Evolutionary conservation across 2,329 filamentous ascomycete species (phyloP).

Genomic region (Chrysoporthe puriensis): DNA sequence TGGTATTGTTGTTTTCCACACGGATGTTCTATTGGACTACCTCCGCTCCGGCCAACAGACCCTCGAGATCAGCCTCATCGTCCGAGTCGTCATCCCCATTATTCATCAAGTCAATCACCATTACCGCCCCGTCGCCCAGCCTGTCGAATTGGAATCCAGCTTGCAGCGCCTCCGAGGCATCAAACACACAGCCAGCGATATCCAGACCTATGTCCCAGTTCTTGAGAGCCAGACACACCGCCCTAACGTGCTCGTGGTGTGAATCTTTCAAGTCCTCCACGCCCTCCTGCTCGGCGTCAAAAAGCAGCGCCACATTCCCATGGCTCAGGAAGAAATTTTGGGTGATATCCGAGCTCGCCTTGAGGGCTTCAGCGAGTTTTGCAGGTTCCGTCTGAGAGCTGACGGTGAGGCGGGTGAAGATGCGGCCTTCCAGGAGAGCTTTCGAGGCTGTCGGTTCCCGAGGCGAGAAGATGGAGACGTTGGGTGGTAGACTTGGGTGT

Average conservation of each 20-base stretch:
- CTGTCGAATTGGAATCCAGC: conserved; percentile 33
- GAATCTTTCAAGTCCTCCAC: conserved; percentile 24
- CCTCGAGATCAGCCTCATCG: conserved; percentile 29
- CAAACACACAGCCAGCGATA: conserved; percentile 33
- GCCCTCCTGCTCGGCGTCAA: conserved; percentile 25
- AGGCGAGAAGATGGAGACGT: conserved; percentile 32
- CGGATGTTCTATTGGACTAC: background rate
- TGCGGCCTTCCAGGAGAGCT: conserved; percentile 26
- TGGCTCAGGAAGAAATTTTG: conserved; percentile 31
- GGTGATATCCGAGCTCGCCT: conserved; percentile 7
- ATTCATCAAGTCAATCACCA: conserved; percentile 32
- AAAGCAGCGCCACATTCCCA: conserved; percentile 30
- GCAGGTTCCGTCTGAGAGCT: conserved; percentile 28
- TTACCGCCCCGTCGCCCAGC: conserved; percentile 30
- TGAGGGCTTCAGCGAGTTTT: conserved; percentile 25
- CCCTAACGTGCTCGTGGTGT: conserved; percentile 34
- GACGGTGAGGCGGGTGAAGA: conserved; percentile 32
- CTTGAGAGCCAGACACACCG: conserved; percentile 32
- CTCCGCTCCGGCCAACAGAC: conserved; percentile 19
- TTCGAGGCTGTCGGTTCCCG: conserved; percentile 18
- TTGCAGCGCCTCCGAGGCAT: conserved; percentile 26
- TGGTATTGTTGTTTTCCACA: background rate
- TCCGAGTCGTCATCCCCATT: conserved; percentile 29
- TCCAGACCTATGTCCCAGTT: conserved; percentile 32
- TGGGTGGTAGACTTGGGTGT: conserved; percentile 29